phyloP scores from a whole-genome alignment of 2,329 filamentous ascomycete genomes.

The Calonectria crousiana region DNA sequence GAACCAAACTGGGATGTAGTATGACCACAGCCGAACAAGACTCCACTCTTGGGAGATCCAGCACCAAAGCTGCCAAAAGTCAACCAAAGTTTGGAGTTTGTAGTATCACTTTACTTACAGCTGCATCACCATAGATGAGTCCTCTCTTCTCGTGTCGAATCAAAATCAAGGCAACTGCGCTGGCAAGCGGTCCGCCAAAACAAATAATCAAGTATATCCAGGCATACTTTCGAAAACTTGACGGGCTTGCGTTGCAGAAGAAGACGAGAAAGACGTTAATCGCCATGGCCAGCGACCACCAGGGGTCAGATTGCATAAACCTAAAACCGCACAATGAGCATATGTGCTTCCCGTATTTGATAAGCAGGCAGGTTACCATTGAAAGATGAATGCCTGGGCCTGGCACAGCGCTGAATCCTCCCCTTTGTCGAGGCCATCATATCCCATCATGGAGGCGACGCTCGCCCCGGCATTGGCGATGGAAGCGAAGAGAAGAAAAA shows the following conservation, averaged over 20 bases:
- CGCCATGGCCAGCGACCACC: slow-evolving; percentile 86
- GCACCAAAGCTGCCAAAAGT: slow-evolving; percentile 65
- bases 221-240: slow-evolving; percentile 75
- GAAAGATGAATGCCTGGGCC: slow-evolving; percentile 70
- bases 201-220: slow-evolving; percentile 77
- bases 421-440: slow-evolving; percentile 70
- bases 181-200: slow-evolving; percentile 78
- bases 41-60: slow-evolving; percentile 69
- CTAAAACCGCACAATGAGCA: slow-evolving; percentile 53
- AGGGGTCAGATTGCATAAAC: slow-evolving; percentile 81
- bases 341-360: neutral
- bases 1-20: slow-evolving; percentile 72
- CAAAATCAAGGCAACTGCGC: slow-evolving; percentile 75
- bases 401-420: slow-evolving; percentile 70
- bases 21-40: slow-evolving; percentile 68
- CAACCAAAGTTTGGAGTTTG: neutral
- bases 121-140: slow-evolving; percentile 67
- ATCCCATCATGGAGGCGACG: slow-evolving; percentile 77
- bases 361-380: slow-evolving; percentile 63
- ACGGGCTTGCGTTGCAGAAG: slow-evolving; percentile 67
- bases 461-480: slow-evolving; percentile 65
- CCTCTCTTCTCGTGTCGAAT: slow-evolving; percentile 56
- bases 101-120: slow-evolving; percentile 53
- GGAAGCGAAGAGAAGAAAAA: slow-evolving; percentile 56
- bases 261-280: slow-evolving; percentile 82